Evolutionary conservation across 2,329 filamentous ascomycete genomes (phyloP), one percentile per base, ranked within the genome.

Genomic region (Colletotrichum sp.): DNA sequence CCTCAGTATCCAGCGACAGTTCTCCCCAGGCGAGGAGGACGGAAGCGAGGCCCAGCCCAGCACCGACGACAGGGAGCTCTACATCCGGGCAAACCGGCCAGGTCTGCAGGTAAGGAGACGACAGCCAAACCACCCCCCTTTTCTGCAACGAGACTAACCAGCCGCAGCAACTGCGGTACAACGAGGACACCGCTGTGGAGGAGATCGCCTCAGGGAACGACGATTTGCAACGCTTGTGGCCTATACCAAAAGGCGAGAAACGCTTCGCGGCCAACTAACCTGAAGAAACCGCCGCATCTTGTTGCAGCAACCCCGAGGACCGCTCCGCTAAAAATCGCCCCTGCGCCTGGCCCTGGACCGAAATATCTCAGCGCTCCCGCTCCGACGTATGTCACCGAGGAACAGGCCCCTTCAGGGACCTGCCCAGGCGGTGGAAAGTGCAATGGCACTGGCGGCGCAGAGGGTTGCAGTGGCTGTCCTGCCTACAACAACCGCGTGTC

Each of bases 211-310:
- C 93, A 96, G 79, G 97, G 97, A 34, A 94, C 95, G 69, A 98
- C 95, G 33, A 98, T 99, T 74, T 99, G 97, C 86, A 99, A 99
- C 84, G 97, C 97, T 8, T 99, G 97, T 81, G 97, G 97, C 55
- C 89, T 99, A 18, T 99, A 99, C 83, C 88, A 95, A 76, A 98
- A 98, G 83, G 96, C 96, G 12, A 92, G 97, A 77, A 98, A 98
- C 81, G 94, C 96, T 75, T 92, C 95, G 78, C 92, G 97, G 65
- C 97, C 97, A 16, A 97, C 95, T 8, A 98, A 95, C 79, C 86
- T 98, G 72, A 98, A 98, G 85, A 93, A 95, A 75, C 91, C 93
- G 13, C 89, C 91, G 6, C 88, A 87, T 66, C 83, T 89, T 31
- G 83, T 90, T 27, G 80, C 86, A 38, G 84, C 84, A 58, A 77